These are phyloP conservation scores for Alopecurus myosuroides DNA, from an alignment of 176 grass and related monocot species.

Conservation along the genomic window DNA sequence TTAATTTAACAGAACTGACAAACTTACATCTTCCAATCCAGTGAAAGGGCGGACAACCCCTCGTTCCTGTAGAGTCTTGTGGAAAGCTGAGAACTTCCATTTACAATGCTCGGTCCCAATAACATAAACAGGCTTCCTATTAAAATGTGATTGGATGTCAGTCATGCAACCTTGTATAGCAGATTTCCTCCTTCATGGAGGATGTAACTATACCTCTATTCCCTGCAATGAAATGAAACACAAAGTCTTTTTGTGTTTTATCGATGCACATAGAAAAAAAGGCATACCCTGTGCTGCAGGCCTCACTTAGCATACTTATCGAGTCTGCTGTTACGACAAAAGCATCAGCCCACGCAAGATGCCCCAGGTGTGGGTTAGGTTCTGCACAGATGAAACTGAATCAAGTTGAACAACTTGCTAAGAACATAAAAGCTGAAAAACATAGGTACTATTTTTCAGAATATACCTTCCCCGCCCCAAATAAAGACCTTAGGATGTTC, in stretches of 20 bases:
- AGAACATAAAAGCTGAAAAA: slow-evolving; percentile 3
- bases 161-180: not conserved
- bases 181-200: too few relatives aligned
- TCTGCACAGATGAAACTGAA: slow-evolving; percentile 42
- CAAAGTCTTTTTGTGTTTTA: too few relatives aligned
- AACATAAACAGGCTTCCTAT: slow-evolving; percentile 93
- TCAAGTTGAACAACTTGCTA: not conserved
- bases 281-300: slow-evolving; percentile 84
- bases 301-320: slow-evolving; percentile 92
- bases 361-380: slow-evolving; percentile 85
- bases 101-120: slow-evolving; percentile 80
- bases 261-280: not conserved
- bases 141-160: slow-evolving; percentile 27
- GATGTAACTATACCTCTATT: too few relatives aligned
- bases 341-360: slow-evolving; percentile 97
- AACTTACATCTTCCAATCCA: slow-evolving; percentile 92
- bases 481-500: slow-evolving; percentile 77
- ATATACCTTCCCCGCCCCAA: slow-evolving; percentile 83
- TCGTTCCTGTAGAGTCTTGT: slow-evolving; percentile 69
- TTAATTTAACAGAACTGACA: not conserved
- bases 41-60: slow-evolving; percentile 74
- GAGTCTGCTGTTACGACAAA: slow-evolving; percentile 90
- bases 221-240: too few relatives aligned
- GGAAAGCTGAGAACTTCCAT: slow-evolving; percentile 91
- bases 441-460: not conserved